Base-by-base conservation (phyloP, 2,329 filamentous ascomycete species). In the Aspergillus sp. region DNA sequence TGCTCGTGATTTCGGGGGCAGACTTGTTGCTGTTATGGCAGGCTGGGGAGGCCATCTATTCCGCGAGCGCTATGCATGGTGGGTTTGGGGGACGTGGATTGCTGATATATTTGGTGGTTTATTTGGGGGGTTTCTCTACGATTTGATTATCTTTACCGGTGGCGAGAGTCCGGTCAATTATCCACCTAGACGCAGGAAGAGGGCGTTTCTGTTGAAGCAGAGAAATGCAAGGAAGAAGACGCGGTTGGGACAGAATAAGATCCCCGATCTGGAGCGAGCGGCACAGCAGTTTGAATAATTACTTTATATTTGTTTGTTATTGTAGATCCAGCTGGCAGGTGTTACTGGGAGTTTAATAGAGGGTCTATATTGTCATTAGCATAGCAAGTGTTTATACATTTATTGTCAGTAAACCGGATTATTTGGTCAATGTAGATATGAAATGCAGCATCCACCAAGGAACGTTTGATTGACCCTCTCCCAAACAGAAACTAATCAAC, bases 111-210 rank as follows among this genome's bases (percentile, higher is more conserved):
- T 60, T 6, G 72, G 74, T 1, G 70, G 62, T 0, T 48, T 76
- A 3, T 64, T 65, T 30, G 73, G 73, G 0, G 71, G 67, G 0
- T 59, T 66, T 7, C 12, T 75, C 1, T 76, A 76, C 42, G 72
- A 76, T 53, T 50, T 69, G 13, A 62, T 69, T 9, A 74, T 76
- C 11, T 76, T 76, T 49, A 72, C 65, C n/a, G 74, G 74, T 12
- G 71, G 69, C 3, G 74, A 76, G 56, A 70, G 66, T 50, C 73
- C 71, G 1, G 57, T 75, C n/a, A 75, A 75, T 43, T 75, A 82
- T 70, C 74, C 77, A 4, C 77, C 78, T 0, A 66, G 66, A 30
- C 69, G 74, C 49, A 70, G 72, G 4, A 71, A 70, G 64, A 68
- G 75, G 8, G 74, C 71, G 3, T 58, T 67, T 2, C 59, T 65